Conservation (phyloP, 352 stramenopile species). For the Phytopythium aichiense region DNA sequence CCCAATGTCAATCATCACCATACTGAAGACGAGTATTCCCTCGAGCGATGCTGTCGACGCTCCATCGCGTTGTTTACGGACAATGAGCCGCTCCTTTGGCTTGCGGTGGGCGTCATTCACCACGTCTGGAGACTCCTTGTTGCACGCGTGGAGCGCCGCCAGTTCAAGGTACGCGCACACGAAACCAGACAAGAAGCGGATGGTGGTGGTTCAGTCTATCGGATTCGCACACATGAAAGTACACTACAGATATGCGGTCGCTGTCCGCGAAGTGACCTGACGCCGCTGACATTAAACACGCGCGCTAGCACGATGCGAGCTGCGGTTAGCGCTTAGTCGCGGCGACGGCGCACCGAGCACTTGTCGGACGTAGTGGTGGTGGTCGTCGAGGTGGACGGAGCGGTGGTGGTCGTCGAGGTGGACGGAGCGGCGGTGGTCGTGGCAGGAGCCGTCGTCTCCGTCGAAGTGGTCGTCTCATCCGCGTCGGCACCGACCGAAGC, state of each 20-base stretch:
- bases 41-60: no score
- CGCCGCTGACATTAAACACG: background rate
- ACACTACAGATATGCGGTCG: slow-evolving; percentile 1
- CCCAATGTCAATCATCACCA: no score
- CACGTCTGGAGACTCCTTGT: no score
- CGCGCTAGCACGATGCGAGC: background rate
- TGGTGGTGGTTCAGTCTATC: background rate
- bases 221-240: background rate
- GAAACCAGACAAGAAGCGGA: background rate
- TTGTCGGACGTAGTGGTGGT: slow-evolving; percentile 13
- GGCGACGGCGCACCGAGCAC: slow-evolving; percentile 4
- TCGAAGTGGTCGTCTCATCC: slow-evolving; percentile 4
- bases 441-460: background rate
- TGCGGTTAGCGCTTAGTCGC: background rate
- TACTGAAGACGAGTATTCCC: no score
- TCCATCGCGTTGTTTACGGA: no score
- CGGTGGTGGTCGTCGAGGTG: slow-evolving; percentile 4
- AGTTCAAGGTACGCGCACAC: no score
- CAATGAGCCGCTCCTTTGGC: no score
- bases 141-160: no score
- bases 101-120: no score
- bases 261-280: background rate
- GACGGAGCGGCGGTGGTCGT: slow-evolving; percentile 8
- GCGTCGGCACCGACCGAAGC: slow-evolving; percentile 2
- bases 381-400: no score